Evolutionary conservation across 805 yeast genomes (phyloP).

Genomic region (Hanseniaspora clermontiae): DNA sequence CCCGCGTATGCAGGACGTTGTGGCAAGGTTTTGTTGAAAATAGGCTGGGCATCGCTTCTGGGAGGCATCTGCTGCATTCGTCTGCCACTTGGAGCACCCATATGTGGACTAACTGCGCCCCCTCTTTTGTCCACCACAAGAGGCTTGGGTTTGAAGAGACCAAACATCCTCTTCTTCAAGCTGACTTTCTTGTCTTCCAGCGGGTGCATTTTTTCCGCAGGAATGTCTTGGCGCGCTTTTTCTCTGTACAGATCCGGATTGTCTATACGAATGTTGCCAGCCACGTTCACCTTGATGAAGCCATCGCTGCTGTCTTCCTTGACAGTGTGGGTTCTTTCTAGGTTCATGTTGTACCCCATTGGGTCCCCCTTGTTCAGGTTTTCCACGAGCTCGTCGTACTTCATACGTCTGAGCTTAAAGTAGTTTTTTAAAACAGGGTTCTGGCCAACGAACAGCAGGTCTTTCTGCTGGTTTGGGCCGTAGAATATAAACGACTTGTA

Average conservation of each 20-base stretch:
- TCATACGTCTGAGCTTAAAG: slow-evolving; percentile 2
- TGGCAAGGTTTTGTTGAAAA: neutral
- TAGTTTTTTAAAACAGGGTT: slow-evolving; percentile 10
- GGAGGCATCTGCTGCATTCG: too few relatives aligned
- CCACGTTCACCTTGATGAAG: slow-evolving; percentile 3
- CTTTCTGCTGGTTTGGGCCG: neutral
- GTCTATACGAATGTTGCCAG: slow-evolving; percentile 7
- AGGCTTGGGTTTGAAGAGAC: neutral
- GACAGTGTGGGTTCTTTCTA: neutral
- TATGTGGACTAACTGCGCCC: neutral
- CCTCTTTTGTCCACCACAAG: neutral
- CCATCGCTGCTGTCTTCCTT: neutral
- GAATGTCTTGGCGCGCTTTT: too few relatives aligned
- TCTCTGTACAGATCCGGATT: slow-evolving; percentile 1
- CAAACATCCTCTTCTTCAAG: neutral
- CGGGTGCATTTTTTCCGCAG: neutral
- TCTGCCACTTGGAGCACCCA: neutral
- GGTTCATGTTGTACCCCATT: neutral
- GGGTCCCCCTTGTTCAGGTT: neutral
- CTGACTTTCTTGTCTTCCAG: neutral
- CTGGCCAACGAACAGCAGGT: slow-evolving; percentile 2
- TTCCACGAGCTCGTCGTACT: slow-evolving; percentile 2
- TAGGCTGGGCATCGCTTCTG: neutral
- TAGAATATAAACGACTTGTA: neutral
- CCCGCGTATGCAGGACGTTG: neutral